phyloP scores from a whole-genome alignment of 345 rosid genomes.

The Microcos paniculata region DNA sequence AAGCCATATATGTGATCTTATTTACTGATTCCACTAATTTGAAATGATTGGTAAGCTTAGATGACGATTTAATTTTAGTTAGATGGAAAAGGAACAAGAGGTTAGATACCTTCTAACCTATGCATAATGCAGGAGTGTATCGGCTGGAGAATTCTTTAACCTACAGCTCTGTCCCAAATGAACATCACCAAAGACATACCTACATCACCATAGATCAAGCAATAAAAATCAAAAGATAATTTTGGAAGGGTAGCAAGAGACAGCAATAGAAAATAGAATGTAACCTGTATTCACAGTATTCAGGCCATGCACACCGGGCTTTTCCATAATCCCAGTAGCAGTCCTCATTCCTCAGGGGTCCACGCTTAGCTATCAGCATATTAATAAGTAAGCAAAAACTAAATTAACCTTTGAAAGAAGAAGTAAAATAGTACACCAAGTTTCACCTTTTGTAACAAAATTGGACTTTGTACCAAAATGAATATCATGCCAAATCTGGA shows the following conservation, averaged over 20 bases:
- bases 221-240: background rate
- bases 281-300: constrained; percentile 94
- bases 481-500: constrained; percentile 97
- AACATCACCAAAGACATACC: constrained; percentile 89
- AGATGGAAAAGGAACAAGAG: background rate
- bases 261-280: background rate
- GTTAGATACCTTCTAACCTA: constrained; percentile 42
- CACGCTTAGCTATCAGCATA: constrained; percentile 70
- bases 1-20: background rate
- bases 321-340: constrained; percentile 99
- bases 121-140: constrained; percentile 62
- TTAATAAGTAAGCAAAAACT: constrained; percentile 11
- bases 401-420: constrained; percentile 5
- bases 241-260: background rate
- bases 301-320: constrained; percentile 95
- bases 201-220: constrained; percentile 29
- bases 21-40: background rate
- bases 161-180: constrained; percentile 99
- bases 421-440: background rate
- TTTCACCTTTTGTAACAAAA: constrained; percentile 86
- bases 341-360: constrained; percentile 88
- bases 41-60: background rate
- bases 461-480: constrained; percentile 59
- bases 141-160: constrained; percentile 69
- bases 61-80: background rate